Evolutionary conservation across 352 stramenopile genomes (phyloP), one percentile per base, ranked within the genome.

Genomic region (Plasmopara muralis): DNA sequence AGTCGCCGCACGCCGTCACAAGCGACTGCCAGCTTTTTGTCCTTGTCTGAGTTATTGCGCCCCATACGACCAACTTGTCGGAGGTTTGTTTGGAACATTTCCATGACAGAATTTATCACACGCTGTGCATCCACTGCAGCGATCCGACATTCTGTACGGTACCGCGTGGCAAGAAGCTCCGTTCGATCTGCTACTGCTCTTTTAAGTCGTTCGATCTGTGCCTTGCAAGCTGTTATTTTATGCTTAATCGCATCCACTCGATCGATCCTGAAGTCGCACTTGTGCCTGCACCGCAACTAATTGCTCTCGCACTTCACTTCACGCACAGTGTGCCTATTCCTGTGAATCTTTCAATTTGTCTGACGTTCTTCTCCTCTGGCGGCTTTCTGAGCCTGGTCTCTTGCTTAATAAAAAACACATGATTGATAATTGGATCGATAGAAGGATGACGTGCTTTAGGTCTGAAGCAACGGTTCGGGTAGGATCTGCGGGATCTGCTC

Each of bases 341-440:
- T 87, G 73, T 25, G 71, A 73, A 4, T 63, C 54, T 9, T 58
- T 43, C n/a, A 85, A 61, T n/a, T 85, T 64, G 6, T 64, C 68
- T 12, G 54, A 70, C 0, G 81, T 89, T 92, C 56, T 87, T 89
- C 33, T 84, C 72, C 40, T 85, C 75, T 1, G 89, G 54, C 59
- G 33, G 48, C 43, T 31, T 78, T 80, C 53, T 85, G 73, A 3
- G 66, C 57, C 0, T 62, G 60, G 45, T 84, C 74, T 34, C 75
- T 78, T 60, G 83, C 74, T 4, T 89, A 35, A 3, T 25, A 3
- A 25, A 25, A 25, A 25, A 25, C 3, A 25, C 20, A 25, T 25
- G 20, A 25, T 25, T 3, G 20, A 25, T 25, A 1, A 25, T 25
- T 25, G 20, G 20, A 25, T 25, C 20, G 20, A 25, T 25, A 25